These are phyloP conservation scores for Carallia pectinifolia DNA, from an alignment of 345 rosid genomes.

Conservation along the genomic window DNA sequence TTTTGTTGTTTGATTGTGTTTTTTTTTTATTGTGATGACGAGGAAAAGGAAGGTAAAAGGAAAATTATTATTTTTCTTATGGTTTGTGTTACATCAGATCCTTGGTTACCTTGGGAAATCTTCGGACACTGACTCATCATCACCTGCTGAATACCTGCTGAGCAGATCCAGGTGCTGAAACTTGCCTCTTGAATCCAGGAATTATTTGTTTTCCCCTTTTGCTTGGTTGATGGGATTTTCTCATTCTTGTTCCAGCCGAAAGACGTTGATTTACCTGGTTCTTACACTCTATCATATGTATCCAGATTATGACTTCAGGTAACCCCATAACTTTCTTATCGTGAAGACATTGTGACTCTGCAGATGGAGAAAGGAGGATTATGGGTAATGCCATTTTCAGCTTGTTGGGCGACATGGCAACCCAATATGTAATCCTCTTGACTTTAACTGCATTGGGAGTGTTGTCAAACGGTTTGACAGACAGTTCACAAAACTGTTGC, in stretches of 20 bases:
- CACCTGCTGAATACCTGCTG: slow-evolving; percentile 70
- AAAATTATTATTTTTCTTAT: not conserved
- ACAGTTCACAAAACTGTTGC: slow-evolving; percentile 84
- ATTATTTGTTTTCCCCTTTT: not conserved
- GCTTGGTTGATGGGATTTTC: slow-evolving; percentile 32
- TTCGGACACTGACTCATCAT: slow-evolving; percentile 70
- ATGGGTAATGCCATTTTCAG: slow-evolving; percentile 99
- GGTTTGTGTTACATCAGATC: slow-evolving; percentile 46
- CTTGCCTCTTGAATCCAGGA: slow-evolving; percentile 15
- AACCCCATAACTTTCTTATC: slow-evolving; percentile 30
- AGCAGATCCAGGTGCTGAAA: slow-evolving; percentile 83
- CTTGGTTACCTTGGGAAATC: slow-evolving; percentile 86
- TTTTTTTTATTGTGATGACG: too few species aligned
- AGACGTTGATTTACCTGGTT: slow-evolving; percentile 91
- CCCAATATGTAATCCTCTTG: slow-evolving; percentile 72
- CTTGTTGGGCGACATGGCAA: slow-evolving; percentile 91
- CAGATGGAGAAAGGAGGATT: slow-evolving; percentile 54
- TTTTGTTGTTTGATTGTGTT: too few species aligned
- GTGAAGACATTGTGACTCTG: not conserved
- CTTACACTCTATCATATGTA: slow-evolving; percentile 87
- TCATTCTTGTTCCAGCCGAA: slow-evolving; percentile 66
- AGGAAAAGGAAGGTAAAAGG: not conserved
- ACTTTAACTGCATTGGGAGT: slow-evolving; percentile 63
- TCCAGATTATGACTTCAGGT: slow-evolving; percentile 99
- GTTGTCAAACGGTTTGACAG: slow-evolving; percentile 99